phyloP scores from a whole-genome alignment of 352 stramenopile genomes.

The Globisporangium takayamanum region DNA sequence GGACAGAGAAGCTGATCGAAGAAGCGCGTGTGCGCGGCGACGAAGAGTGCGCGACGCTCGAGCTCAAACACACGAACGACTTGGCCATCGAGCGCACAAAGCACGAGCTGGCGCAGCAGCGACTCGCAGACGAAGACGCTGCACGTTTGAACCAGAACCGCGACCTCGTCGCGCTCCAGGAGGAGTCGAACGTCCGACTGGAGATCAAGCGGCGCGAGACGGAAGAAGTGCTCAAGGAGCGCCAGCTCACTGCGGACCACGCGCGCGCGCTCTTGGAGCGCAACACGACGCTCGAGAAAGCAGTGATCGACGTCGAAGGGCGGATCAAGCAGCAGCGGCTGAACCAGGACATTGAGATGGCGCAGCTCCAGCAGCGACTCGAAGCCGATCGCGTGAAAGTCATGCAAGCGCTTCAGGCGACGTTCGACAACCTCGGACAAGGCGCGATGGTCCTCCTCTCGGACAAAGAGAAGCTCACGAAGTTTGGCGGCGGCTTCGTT shows the following conservation, averaged over 20 bases:
- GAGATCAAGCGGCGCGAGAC: conserved; percentile 54
- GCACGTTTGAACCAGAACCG: conserved; percentile 44
- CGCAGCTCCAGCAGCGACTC: conserved; percentile 46
- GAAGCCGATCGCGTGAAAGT: conserved; percentile 61
- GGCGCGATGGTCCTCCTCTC: conserved; percentile 42
- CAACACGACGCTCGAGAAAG: conserved; percentile 59
- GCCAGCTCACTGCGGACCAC: conserved; percentile 41
- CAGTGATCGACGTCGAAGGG: conserved; percentile 52
- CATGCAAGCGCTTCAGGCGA: conserved; percentile 54
- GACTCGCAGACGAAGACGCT: conserved; percentile 36
- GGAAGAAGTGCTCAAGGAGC: conserved; percentile 51
- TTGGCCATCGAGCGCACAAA: conserved; percentile 42
- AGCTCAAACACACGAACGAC: conserved; percentile 36
- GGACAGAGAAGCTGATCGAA: conserved; percentile 34
- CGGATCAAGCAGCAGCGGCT: conserved; percentile 60
- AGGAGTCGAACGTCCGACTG: conserved; percentile 48
- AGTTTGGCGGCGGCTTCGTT: conserved; percentile 56
- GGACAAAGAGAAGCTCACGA: conserved; percentile 51
- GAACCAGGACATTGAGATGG: conserved; percentile 73
- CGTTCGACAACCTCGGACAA: conserved; percentile 66
- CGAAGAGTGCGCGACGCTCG: conserved; percentile 50
- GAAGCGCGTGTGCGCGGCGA: conserved; percentile 28
- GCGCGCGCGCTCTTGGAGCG: conserved; percentile 39
- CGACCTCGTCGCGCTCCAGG: conserved; percentile 52
- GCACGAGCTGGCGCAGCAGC: conserved; percentile 40